Conservation (phyloP, 345 rosid species). For the Viola odorata region DNA sequence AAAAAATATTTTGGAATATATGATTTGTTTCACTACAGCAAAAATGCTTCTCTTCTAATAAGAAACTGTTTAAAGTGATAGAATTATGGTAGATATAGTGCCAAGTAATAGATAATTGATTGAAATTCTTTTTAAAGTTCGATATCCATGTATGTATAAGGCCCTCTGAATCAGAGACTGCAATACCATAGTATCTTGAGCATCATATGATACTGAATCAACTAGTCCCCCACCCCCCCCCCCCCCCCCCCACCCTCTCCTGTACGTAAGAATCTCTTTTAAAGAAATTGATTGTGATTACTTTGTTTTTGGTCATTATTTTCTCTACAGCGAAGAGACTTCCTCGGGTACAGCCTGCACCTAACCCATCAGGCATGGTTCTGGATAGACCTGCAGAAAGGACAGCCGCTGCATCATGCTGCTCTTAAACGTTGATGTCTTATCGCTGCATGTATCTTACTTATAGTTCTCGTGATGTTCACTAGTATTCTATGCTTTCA, state of each 20-base stretch:
- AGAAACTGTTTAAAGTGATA: too few species aligned
- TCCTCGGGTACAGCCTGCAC: slow-evolving; percentile 82
- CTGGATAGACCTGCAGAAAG: slow-evolving; percentile 74
- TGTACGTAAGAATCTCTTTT: not conserved
- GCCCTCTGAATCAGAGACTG: too few species aligned
- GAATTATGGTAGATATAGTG: not conserved
- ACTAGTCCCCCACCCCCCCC: too few species aligned
- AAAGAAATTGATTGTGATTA: slow-evolving; percentile 1
- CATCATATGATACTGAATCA: too few species aligned
- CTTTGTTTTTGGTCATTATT: not conserved
- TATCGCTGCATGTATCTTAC: slow-evolving; percentile 18
- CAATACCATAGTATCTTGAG: not conserved
- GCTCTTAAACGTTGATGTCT: slow-evolving; percentile 37
- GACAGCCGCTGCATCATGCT: slow-evolving; percentile 68
- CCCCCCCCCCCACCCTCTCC: too few species aligned
- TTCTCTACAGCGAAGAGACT: slow-evolving; percentile 62
- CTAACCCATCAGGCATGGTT: slow-evolving; percentile 84
- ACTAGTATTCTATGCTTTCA: slow-evolving; percentile 5
- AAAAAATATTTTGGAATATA: not conserved
- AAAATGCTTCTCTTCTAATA: too few species aligned
- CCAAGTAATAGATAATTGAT: too few species aligned
- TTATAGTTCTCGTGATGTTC: slow-evolving; percentile 18
- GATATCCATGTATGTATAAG: too few species aligned
- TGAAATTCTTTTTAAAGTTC: too few species aligned
- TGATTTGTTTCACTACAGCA: too few species aligned